These are phyloP conservation scores for Amaranthus tricolor DNA, from an alignment of 179 eudicot genomes.

Conservation along the genomic window DNA sequence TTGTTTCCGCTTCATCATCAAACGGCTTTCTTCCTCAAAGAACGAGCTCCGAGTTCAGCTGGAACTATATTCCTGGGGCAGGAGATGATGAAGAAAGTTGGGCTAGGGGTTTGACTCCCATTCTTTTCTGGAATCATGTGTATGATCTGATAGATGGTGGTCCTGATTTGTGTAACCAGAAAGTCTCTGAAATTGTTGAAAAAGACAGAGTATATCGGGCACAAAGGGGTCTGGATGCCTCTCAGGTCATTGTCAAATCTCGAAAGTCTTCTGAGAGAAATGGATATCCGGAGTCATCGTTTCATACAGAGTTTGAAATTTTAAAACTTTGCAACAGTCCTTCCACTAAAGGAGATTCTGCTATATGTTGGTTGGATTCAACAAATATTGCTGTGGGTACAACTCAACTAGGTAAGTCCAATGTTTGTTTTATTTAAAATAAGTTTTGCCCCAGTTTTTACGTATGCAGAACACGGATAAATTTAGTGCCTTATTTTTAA, in stretches of 20 bases:
- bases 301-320: constrained; percentile 27
- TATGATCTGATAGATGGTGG: constrained; percentile 68
- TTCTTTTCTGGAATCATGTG: constrained; percentile 78
- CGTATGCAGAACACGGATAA: too few relatives aligned
- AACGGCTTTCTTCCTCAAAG: constrained; percentile 46
- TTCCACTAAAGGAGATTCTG: constrained; percentile 27
- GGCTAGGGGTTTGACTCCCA: constrained; percentile 82
- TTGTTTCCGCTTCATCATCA: constrained; percentile 76
- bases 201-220: constrained; percentile 73
- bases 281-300: constrained; percentile 25
- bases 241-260: constrained; percentile 57
- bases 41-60: constrained; percentile 81
- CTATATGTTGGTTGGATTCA: constrained; percentile 63
- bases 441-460: too few relatives aligned
- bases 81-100: constrained; percentile 99
- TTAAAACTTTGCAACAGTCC: constrained; percentile 19
- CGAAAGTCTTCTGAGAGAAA: constrained; percentile 26
- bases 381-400: constrained; percentile 70
- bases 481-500: too few relatives aligned
- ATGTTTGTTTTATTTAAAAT: too few relatives aligned
- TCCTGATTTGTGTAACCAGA: constrained; percentile 81
- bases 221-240: constrained; percentile 80
- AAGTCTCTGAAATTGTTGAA: constrained; percentile 82
- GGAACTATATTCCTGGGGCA: constrained; percentile 94
- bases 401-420: constrained; percentile 49